Percentiles rank a stretch among this genome's conserved stretches.
phyloP scores from a whole-genome alignment of 768 basidiomycete species.

The Stropharia rugosoannulata region DNA sequence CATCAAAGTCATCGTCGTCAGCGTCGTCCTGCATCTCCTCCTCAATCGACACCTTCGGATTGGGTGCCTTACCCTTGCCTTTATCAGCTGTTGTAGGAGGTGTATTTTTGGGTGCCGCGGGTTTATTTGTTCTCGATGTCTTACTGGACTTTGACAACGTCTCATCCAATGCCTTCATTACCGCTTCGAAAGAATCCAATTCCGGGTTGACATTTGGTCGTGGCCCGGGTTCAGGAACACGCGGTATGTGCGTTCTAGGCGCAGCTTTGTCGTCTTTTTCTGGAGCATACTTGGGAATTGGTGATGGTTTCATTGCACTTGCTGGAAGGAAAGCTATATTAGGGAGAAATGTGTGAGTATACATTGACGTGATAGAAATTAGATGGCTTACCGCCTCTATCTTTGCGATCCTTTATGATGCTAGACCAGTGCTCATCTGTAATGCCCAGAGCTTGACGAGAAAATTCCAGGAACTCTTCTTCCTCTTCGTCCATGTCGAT shows the following conservation, averaged over 20 bases:
- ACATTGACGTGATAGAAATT: neutral
- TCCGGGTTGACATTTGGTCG: conserved; percentile 58
- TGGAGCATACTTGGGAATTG: conserved; percentile 1
- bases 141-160: conserved; percentile 49
- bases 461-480: conserved; percentile 94
- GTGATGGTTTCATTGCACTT: conserved; percentile 26
- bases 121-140: conserved; percentile 1
- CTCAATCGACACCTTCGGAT: conserved; percentile 36
- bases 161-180: conserved; percentile 94
- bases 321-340: conserved; percentile 59
- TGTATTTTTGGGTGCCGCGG: conserved; percentile 14
- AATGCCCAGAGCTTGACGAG: conserved; percentile 88
- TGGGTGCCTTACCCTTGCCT: conserved; percentile 36
- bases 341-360: conserved; percentile 2
- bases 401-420: conserved; percentile 78
- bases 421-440: conserved; percentile 84
- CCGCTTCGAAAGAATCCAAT: conserved; percentile 90
- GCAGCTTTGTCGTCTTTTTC: conserved; percentile 14
- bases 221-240: conserved; percentile 27
- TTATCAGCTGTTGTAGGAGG: conserved; percentile 39
- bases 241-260: conserved; percentile 13
- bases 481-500: conserved; percentile 92
- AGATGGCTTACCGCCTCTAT: conserved; percentile 71
- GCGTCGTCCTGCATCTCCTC: conserved; percentile 39
- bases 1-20: conserved; percentile 55